phyloP scores from a whole-genome alignment of 2,329 filamentous ascomycete species.

The Orbilia brochopaga region DNA sequence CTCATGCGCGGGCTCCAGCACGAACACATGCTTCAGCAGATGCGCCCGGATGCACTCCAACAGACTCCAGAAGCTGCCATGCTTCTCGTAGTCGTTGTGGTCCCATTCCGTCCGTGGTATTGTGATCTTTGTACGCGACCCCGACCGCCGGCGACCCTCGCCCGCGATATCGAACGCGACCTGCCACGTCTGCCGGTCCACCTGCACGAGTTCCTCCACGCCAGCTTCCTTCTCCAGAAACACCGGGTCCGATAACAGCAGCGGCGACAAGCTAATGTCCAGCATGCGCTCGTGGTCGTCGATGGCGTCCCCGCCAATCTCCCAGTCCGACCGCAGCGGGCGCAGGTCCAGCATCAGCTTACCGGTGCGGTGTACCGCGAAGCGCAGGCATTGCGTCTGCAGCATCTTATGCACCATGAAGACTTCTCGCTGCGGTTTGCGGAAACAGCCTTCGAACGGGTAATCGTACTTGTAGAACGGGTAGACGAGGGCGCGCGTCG shows the following conservation, averaged over 20 bases:
- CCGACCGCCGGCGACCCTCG: background rate
- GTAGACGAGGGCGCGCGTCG: too few relatives aligned
- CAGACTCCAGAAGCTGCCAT: background rate
- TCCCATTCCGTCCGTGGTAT: background rate
- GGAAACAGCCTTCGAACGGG: slow-evolving; percentile 1
- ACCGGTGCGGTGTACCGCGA: background rate
- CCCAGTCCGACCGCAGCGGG: background rate
- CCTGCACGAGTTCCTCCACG: background rate
- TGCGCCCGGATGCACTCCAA: background rate
- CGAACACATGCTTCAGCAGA: background rate
- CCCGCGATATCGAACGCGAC: background rate
- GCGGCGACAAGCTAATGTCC: background rate
- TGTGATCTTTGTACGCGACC: background rate
- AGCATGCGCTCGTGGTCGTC: background rate
- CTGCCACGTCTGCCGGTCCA: background rate
- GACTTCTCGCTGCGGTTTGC: background rate
- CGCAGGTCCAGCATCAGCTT: background rate
- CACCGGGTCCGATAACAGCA: background rate
- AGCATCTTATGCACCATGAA: slow-evolving; percentile 3
- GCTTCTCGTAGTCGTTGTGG: background rate
- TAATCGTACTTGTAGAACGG: slow-evolving; percentile 5
- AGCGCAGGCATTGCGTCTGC: background rate
- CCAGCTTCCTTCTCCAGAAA: background rate
- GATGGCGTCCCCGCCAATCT: background rate
- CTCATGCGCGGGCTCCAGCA: background rate